Conservation (phyloP, 2,329 filamentous ascomycete genomes). For the Aspergillus oerlinghausenensis region DNA sequence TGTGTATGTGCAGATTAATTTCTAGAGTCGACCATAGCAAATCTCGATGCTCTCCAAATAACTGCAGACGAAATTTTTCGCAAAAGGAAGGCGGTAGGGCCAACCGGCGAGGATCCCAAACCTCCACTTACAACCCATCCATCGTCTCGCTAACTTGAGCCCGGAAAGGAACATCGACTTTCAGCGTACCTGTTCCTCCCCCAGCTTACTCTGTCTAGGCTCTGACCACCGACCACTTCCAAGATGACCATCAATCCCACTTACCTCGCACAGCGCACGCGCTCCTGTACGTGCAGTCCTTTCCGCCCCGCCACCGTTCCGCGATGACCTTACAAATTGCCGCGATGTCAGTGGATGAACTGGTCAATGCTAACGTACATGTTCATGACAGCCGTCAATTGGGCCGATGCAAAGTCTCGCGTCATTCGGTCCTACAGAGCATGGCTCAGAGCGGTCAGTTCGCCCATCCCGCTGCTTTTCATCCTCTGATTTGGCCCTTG, state of each 20-base stretch:
- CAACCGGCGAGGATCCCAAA: background rate
- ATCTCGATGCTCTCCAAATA: constrained; percentile 4
- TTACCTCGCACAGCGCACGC: constrained; percentile 77
- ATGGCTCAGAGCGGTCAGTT: constrained; percentile 91
- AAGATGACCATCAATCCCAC: constrained; percentile 88
- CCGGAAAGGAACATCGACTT: constrained; percentile 20
- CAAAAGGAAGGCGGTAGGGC: constrained; percentile 36
- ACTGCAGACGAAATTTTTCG: constrained; percentile 30
- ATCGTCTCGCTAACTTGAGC: constrained; percentile 20
- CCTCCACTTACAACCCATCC: constrained; percentile 17
- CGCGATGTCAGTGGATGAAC: constrained; percentile 18
- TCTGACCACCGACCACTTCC: constrained; percentile 13
- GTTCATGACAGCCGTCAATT: constrained; percentile 67
- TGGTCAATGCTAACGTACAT: constrained; percentile 20
- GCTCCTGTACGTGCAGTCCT: constrained; percentile 60
- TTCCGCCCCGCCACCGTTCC: constrained; percentile 15
- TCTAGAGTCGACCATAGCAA: constrained; percentile 1
- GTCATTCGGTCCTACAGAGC: constrained; percentile 87
- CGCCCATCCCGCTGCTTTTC: constrained; percentile 10
- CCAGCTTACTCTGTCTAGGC: constrained; percentile 5
- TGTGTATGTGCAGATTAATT: constrained; percentile 4
- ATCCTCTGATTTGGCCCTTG: constrained; percentile 3
- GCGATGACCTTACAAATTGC: constrained; percentile 17
- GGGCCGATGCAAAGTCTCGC: constrained; percentile 79
- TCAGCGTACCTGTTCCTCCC: constrained; percentile 8